Evolutionary conservation across 192 early-diverging fungal genomes (phyloP).

Genomic region (Linnemannia hyalina): DNA sequence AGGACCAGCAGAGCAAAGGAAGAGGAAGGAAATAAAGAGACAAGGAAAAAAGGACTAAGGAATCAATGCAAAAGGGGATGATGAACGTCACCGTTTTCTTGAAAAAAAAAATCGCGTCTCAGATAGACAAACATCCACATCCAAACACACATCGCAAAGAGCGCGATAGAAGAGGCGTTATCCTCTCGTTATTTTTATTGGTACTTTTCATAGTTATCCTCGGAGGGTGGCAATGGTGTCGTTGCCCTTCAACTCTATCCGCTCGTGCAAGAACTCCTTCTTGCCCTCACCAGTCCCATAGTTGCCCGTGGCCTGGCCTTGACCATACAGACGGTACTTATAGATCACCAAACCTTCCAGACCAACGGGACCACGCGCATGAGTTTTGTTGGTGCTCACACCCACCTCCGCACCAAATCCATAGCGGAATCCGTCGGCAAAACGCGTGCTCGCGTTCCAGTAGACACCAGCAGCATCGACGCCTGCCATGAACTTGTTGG

Average conservation of each 20-base stretch:
- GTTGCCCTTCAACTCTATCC: conserved; percentile 60
- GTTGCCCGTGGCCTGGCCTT: conserved; percentile 85
- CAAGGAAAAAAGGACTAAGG: neutral
- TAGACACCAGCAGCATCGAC: conserved; percentile 99
- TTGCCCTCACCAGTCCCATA: conserved; percentile 82
- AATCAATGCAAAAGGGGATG: too few relatives aligned
- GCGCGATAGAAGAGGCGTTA: neutral
- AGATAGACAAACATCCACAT: neutral
- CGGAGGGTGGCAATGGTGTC: conserved; percentile 21
- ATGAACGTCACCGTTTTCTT: neutral
- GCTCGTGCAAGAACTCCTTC: conserved; percentile 78
- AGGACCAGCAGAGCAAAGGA: neutral
- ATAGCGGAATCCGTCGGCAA: conserved; percentile 98
- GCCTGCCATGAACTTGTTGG: conserved; percentile 88
- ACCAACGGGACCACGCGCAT: conserved; percentile 98
- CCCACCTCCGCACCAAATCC: conserved; percentile 99
- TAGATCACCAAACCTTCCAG: conserved; percentile 98
- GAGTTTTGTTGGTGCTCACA: conserved; percentile 98
- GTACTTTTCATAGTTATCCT: conserved; percentile 15
- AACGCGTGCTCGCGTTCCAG: conserved; percentile 96
- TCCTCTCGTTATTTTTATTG: neutral
- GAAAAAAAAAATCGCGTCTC: conserved; percentile 8
- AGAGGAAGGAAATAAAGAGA: neutral
- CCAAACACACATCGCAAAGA: neutral
- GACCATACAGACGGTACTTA: conserved; percentile 94